A percentile compares a stretch with the other conserved stretches of the same genome.
These are phyloP conservation scores for Pythium sukuiense DNA, from an alignment of 352 stramenopile genomes.

Conservation along the genomic window DNA sequence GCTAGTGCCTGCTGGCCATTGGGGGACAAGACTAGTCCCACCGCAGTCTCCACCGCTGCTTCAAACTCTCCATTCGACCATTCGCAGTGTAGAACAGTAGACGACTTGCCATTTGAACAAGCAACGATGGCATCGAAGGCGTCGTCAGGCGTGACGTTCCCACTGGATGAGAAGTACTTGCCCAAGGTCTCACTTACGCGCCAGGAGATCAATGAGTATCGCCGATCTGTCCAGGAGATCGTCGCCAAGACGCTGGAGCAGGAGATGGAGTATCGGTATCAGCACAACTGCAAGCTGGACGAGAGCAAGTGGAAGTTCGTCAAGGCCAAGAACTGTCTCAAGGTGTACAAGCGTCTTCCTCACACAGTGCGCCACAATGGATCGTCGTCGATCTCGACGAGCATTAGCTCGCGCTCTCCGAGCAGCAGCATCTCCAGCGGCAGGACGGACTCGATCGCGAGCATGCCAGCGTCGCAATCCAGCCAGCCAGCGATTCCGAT, in stretches of 20 bases:
- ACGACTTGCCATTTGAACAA: background rate
- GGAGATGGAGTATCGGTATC: slow-evolving; percentile 35
- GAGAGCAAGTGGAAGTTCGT: slow-evolving; percentile 37
- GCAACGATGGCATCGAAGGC: background rate
- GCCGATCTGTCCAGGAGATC: slow-evolving; percentile 38
- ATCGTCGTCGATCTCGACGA: background rate
- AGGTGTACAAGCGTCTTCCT: slow-evolving; percentile 23
- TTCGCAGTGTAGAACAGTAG: background rate
- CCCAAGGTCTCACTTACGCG: slow-evolving; percentile 31
- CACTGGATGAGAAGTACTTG: slow-evolving; percentile 21
- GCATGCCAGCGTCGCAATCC: background rate
- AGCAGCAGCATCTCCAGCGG: slow-evolving; percentile 27
- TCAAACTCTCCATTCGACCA: background rate
- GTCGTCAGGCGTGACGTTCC: slow-evolving; percentile 24
- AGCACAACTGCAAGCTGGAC: slow-evolving; percentile 20
- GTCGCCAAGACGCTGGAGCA: slow-evolving; percentile 46
- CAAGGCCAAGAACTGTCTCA: slow-evolving; percentile 21
- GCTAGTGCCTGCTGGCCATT: background rate
- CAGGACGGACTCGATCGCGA: slow-evolving; percentile 7
- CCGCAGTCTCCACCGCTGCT: background rate
- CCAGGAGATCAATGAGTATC: slow-evolving; percentile 34
- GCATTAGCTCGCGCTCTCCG: background rate
- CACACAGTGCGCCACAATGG: background rate
- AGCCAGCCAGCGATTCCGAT: slow-evolving; percentile 32
- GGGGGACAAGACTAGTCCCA: background rate